Percentiles rank a stretch among this genome's conserved stretches.
Conservation (phyloP, 495 filamentous ascomycete genomes). For the Parachaetomium inaequale region DNA sequence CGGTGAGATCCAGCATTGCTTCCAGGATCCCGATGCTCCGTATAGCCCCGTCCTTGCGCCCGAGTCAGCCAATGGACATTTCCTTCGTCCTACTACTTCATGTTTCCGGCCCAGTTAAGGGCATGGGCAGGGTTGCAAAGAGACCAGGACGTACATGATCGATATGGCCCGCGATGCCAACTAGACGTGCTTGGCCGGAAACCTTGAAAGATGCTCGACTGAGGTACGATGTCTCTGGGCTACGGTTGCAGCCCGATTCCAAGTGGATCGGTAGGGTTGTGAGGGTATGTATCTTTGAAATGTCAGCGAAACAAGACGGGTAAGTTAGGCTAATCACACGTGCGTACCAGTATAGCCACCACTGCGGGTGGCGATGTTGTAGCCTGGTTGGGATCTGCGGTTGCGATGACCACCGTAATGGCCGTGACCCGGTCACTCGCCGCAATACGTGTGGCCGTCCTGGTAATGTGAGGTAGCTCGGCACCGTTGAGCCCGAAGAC, state of each 20-base stretch:
- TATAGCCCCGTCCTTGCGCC: not conserved
- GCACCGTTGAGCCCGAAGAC: not conserved
- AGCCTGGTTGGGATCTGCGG: not conserved
- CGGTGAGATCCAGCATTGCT: too few species aligned
- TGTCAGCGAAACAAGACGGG: too few species aligned
- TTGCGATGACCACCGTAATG: not conserved
- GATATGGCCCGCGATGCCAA: not conserved
- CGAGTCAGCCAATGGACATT: not conserved
- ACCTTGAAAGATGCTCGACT: not conserved
- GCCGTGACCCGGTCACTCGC: not conserved
- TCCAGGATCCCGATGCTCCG: not conserved
- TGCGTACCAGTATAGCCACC: not conserved
- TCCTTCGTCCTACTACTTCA: too few species aligned
- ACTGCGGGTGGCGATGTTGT: not conserved
- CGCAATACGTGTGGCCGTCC: not conserved
- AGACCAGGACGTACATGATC: not conserved
- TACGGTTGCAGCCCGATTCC: not conserved
- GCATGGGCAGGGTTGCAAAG: not conserved
- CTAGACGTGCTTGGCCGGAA: not conserved
- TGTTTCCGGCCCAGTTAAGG: too few species aligned
- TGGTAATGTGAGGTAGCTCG: not conserved
- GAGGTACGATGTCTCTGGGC: not conserved
- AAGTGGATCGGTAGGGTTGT: not conserved
- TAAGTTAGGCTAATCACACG: too few species aligned
- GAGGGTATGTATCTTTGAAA: too few species aligned